Evolutionary conservation across 768 basidiomycete species (phyloP).

Genomic region (Termitomyces sp.): DNA sequence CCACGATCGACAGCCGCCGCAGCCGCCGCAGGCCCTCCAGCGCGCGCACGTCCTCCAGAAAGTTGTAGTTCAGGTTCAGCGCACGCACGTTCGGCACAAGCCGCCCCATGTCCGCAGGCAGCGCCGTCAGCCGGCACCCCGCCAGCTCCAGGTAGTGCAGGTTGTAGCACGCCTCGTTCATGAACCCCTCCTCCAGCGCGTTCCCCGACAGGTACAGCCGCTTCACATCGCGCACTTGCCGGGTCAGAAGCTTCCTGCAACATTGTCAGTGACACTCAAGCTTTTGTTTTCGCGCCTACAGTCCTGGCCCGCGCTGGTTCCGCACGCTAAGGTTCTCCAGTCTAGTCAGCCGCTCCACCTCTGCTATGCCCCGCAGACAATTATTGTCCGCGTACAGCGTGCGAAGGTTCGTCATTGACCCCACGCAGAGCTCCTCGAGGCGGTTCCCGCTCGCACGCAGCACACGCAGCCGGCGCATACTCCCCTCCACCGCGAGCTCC

Average conservation of each 20-base stretch:
- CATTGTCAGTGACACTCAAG: constrained; percentile 12
- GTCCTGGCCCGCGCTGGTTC: constrained; percentile 71
- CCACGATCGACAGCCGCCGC: constrained; percentile 83
- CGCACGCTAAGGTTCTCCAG: constrained; percentile 90
- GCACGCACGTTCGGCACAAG: constrained; percentile 82
- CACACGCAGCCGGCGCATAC: constrained; percentile 70
- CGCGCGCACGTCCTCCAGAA: constrained; percentile 65
- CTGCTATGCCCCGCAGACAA: constrained; percentile 41
- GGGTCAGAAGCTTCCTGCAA: constrained; percentile 40
- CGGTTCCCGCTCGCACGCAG: constrained; percentile 83
- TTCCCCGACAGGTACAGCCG: constrained; percentile 92
- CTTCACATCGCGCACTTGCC: constrained; percentile 87
- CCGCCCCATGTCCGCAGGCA: constrained; percentile 62
- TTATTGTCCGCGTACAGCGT: constrained; percentile 95
- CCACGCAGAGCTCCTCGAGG: constrained; percentile 58
- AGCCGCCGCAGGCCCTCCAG: constrained; percentile 71
- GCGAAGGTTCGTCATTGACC: constrained; percentile 62
- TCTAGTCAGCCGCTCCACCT: constrained; percentile 53
- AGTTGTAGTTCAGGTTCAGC: constrained; percentile 97
- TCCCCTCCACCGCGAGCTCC: constrained; percentile 44
- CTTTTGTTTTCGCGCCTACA: too few species aligned
- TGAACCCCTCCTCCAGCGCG: constrained; percentile 52
- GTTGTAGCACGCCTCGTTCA: constrained; percentile 78
- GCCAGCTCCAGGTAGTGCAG: constrained; percentile 91
- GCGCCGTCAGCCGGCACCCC: constrained; percentile 46